Evolutionary conservation across 257 asterid genomes (phyloP), one percentile per base, ranked within the genome.

Genomic region (Nicotiana undulata): DNA sequence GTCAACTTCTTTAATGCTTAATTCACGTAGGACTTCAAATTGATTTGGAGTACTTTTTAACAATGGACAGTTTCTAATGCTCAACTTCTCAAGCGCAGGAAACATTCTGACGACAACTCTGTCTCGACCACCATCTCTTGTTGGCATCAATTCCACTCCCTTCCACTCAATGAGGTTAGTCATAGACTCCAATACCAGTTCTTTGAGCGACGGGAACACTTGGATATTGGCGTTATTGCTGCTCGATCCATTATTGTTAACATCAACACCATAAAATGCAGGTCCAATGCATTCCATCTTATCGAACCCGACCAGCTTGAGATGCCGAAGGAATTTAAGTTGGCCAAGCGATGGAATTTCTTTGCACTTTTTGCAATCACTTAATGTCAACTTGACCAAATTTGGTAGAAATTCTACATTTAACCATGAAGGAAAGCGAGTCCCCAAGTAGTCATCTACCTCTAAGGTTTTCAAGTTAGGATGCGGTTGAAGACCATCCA

Each of bases 1-100:
- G 13, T 64, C 58, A 2, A 67, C 28, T 0, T 3, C 0, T 0
- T 0, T 0, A 4, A 85, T 60, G 0, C 0, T 0, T 67, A 87
- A 64, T 24, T 34, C 1, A 34, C 61, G 76, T 0, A 89, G 84
- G 59, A 77, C 20, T 15, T 85, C 82, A 24, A 85, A 85, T 56
- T 58, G 80, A 83, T 55, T 85, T 32, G 91, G 89, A 75, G 81
- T 63, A 11, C 34, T 79, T 37, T 5, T 28, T 75, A 88, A 60
- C 4, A 63, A 4, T 9, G 3, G 26, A 56, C 88, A 86, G 0
- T 3, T 1, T 0, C 0, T 0, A 49, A 88, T 74, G 1, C 0
- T 3, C 81, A 88, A 63, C n/a, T 3, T 5, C 63, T 85, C 76
- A 37, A 86, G 86, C 29, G 22, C 0, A 11, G 90, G 84, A 78